Conservation (phyloP, 2,329 filamentous ascomycete species). For the Ascochyta fabae region DNA sequence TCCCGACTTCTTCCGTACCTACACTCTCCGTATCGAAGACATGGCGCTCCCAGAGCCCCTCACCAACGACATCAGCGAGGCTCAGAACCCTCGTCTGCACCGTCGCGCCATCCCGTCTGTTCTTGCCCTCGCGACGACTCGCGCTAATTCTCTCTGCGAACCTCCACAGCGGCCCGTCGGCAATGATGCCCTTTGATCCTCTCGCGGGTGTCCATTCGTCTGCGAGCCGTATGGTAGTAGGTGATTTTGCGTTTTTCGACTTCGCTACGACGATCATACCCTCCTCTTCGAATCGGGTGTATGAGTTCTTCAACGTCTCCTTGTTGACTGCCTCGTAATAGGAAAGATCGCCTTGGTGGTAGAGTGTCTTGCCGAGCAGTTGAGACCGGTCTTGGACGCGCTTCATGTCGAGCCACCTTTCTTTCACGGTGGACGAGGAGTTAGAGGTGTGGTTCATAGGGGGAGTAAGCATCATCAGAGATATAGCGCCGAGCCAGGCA, state of each 20-base stretch:
- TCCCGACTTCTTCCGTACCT: constrained; percentile 19
- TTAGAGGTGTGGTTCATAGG: constrained; percentile 54
- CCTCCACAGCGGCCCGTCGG: constrained; percentile 83
- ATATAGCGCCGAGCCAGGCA: constrained; percentile 88
- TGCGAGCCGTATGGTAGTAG: constrained; percentile 70
- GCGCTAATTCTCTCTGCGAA: constrained; percentile 88
- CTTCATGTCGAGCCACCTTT: constrained; percentile 79
- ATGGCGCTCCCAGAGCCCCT: constrained; percentile 66
- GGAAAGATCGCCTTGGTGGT: constrained; percentile 94
- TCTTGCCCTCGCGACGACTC: constrained; percentile 89
- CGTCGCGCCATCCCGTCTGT: constrained; percentile 88
- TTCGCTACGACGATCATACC: constrained; percentile 80
- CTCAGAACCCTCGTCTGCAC: constrained; percentile 81
- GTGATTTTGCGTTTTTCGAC: constrained; percentile 66
- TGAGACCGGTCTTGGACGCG: constrained; percentile 84
- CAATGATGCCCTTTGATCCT: constrained; percentile 61
- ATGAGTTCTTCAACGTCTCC: constrained; percentile 94
- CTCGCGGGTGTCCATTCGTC: constrained; percentile 76
- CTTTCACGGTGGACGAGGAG: constrained; percentile 36
- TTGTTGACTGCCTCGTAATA: constrained; percentile 99
- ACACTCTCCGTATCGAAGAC: constrained; percentile 16
- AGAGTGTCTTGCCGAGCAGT: constrained; percentile 88
- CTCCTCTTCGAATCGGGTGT: constrained; percentile 85
- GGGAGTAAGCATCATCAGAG: constrained; percentile 83
- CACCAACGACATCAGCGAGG: constrained; percentile 76